Conservation (phyloP, 352 stramenopile species). For the Globisporangium alternatum region DNA sequence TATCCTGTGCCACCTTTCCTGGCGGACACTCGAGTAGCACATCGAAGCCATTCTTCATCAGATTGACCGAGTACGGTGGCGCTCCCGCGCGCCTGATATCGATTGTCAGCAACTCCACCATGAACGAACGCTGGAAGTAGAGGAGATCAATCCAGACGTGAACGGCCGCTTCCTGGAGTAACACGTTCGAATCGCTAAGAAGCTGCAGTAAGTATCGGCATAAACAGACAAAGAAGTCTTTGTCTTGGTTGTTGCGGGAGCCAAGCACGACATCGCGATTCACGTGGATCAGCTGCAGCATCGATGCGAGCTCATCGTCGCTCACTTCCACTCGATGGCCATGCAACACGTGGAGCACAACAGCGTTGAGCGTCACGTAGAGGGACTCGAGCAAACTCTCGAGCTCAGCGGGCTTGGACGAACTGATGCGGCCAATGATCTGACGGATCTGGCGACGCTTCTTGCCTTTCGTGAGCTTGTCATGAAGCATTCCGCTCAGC, state of each 20-base stretch:
- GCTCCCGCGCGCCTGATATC: conserved; percentile 52
- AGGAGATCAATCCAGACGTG: conserved; percentile 73
- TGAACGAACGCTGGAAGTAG: conserved; percentile 46
- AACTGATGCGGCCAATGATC: conserved; percentile 46
- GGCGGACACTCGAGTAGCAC: conserved; percentile 39
- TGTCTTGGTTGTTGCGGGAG: conserved; percentile 50
- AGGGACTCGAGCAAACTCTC: conserved; percentile 49
- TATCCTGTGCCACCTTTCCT: not conserved
- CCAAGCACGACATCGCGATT: conserved; percentile 60
- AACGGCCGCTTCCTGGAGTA: conserved; percentile 46
- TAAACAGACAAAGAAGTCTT: conserved; percentile 60
- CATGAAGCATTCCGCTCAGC: conserved; percentile 47
- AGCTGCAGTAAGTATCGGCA: conserved; percentile 63
- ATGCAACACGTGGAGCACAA: conserved; percentile 62
- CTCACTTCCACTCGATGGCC: conserved; percentile 46
- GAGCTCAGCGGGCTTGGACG: conserved; percentile 49
- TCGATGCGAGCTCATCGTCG: conserved; percentile 44
- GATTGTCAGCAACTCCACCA: conserved; percentile 56
- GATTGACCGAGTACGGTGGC: conserved; percentile 61
- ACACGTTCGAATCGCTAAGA: conserved; percentile 28
- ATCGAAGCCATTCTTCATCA: conserved; percentile 82
- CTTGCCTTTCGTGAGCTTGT: conserved; percentile 57
- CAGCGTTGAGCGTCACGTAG: conserved; percentile 48
- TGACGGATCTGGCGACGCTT: conserved; percentile 44
- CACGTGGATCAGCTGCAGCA: conserved; percentile 56